Conservation (phyloP, 192 early-diverging fungal genomes). For the Coemansia sp. region DNA sequence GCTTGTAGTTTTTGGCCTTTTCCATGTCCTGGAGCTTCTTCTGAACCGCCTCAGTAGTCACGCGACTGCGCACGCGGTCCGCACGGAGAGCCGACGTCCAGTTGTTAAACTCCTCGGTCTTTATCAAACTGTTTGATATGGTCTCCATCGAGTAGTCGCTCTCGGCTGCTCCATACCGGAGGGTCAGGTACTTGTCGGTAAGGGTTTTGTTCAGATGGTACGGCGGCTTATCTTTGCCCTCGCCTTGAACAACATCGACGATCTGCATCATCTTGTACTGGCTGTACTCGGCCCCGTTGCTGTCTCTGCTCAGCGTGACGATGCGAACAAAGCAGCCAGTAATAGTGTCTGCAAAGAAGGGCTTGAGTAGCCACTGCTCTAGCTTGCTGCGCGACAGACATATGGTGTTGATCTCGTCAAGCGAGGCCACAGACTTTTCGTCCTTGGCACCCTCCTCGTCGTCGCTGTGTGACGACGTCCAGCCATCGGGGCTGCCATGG, state of each 20-base stretch:
- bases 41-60: slow-evolving; percentile 57
- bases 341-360: slow-evolving; percentile 70
- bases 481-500: slow-evolving; percentile 20
- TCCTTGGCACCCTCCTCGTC: slow-evolving; percentile 23
- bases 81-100: slow-evolving; percentile 58
- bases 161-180: slow-evolving; percentile 72
- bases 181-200: slow-evolving; percentile 67
- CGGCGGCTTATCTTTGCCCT: slow-evolving; percentile 56
- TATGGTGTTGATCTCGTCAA: slow-evolving; percentile 68
- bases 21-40: slow-evolving; percentile 62
- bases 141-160: slow-evolving; percentile 75
- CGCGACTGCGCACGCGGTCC: slow-evolving; percentile 52
- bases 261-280: slow-evolving; percentile 64
- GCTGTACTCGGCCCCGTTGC: slow-evolving; percentile 61
- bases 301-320: slow-evolving; percentile 40
- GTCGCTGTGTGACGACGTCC: slow-evolving; percentile 41
- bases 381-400: slow-evolving; percentile 67
- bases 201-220: slow-evolving; percentile 65
- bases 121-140: slow-evolving; percentile 74
- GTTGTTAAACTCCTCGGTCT: slow-evolving; percentile 63
- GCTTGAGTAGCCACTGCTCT: slow-evolving; percentile 73
- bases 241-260: slow-evolving; percentile 59
- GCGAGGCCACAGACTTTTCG: slow-evolving; percentile 38
- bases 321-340: slow-evolving; percentile 72
- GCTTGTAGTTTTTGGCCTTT: slow-evolving; percentile 61